A percentile compares a stretch with the other conserved stretches of the same genome.
phyloP scores from a whole-genome alignment of 768 basidiomycete species.

The Dictyophora rubrovolvata region DNA sequence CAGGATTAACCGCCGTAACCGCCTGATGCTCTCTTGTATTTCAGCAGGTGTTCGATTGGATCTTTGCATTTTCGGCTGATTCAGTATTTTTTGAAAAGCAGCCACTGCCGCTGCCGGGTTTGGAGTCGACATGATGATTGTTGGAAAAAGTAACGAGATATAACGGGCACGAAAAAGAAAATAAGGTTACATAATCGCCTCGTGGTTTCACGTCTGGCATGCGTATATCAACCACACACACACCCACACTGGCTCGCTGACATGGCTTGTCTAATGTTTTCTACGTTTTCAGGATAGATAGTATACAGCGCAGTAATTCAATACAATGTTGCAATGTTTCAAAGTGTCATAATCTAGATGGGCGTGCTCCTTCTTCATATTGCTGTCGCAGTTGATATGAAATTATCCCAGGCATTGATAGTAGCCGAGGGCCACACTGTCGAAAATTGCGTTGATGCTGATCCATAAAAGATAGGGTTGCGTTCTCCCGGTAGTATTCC shows the following conservation, averaged over 20 bases:
- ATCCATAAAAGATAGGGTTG: conserved; percentile 47
- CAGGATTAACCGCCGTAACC: conserved; percentile 76
- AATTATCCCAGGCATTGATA: conserved; percentile 8
- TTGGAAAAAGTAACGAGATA: neutral
- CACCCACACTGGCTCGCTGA: neutral
- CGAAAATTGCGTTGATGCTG: conserved; percentile 19
- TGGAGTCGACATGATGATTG: neutral
- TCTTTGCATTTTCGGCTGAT: conserved; percentile 50
- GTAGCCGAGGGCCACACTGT: conserved; percentile 10
- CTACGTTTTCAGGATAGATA: too few species aligned
- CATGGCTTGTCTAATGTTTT: too few species aligned
- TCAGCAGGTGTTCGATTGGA: conserved; percentile 45
- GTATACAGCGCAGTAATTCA: too few species aligned
- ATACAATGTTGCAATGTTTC: too few species aligned
- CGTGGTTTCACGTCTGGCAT: neutral
- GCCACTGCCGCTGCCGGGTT: conserved; percentile 36
- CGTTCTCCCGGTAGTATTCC: conserved; percentile 40
- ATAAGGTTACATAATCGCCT: neutral
- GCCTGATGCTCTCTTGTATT: conserved; percentile 78
- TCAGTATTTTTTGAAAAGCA: conserved; percentile 73
- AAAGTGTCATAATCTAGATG: neutral
- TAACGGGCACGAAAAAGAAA: neutral
- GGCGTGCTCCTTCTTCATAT: neutral
- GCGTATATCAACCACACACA: neutral
- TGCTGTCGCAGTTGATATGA: conserved; percentile 4